A percentile compares a stretch with the other conserved stretches of the same genome.
Conservation (phyloP, 1,284 basidiomycete species). For the Melampsora abietis-canadensis region DNA sequence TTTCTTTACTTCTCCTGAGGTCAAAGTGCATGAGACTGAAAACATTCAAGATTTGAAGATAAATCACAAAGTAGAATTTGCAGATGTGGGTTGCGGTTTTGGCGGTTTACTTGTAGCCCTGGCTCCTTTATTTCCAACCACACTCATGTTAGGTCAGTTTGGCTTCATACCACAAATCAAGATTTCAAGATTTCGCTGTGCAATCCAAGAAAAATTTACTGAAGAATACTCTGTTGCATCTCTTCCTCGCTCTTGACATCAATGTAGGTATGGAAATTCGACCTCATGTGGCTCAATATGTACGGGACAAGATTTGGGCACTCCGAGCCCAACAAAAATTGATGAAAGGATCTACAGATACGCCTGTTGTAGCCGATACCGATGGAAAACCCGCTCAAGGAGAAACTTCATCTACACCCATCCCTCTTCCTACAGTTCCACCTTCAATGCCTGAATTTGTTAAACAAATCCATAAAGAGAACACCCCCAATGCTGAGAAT, state of each 20-base stretch:
- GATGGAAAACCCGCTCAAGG: neutral
- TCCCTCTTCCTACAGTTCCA: constrained; percentile 13
- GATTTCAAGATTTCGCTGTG: too few species aligned
- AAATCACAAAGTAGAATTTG: constrained; percentile 76
- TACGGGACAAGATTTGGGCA: constrained; percentile 86
- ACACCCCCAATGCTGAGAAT: constrained; percentile 5
- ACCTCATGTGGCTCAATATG: constrained; percentile 93
- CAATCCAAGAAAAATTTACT: neutral
- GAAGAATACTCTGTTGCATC: neutral
- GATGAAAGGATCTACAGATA: constrained; percentile 1
- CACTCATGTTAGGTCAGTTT: constrained; percentile 78
- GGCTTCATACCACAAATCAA: neutral
- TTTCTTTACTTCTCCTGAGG: constrained; percentile 56
- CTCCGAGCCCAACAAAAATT: constrained; percentile 62
- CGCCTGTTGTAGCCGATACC: constrained; percentile 9
- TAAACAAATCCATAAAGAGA: constrained; percentile 41
- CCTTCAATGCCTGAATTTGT: constrained; percentile 31
- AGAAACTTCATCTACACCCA: neutral
- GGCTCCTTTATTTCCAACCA: constrained; percentile 86
- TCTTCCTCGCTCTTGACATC: neutral
- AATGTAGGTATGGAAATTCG: constrained; percentile 88
- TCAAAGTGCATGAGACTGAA: constrained; percentile 50
- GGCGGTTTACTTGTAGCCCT: constrained; percentile 88
- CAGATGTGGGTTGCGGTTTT: constrained; percentile 96
- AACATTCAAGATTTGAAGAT: neutral